These are phyloP conservation scores for Cucumis melo DNA, from an alignment of 306 rosid species.

Conservation along the genomic window DNA sequence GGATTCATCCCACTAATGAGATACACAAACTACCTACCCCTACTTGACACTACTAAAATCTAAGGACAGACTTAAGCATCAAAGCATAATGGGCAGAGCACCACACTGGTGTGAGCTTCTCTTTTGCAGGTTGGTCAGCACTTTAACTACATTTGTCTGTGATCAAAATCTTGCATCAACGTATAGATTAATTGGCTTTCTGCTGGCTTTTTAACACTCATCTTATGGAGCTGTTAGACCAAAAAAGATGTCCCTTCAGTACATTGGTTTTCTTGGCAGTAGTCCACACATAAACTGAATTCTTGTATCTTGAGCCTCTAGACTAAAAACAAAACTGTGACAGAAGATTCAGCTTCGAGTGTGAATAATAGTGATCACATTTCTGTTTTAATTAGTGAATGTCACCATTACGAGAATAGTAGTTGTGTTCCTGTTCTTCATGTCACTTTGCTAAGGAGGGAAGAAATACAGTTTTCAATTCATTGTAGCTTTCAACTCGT, in stretches of 20 bases:
- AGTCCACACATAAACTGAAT: background rate
- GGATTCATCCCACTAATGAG: too few relatives aligned
- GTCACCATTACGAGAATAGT: background rate
- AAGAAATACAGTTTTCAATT: background rate
- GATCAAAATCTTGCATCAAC: background rate
- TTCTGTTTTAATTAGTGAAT: background rate
- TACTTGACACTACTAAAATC: background rate
- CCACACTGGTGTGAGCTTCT: background rate
- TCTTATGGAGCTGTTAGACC: background rate
- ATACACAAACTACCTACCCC: too few relatives aligned
- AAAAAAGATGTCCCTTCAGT: background rate
- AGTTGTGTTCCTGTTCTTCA: background rate
- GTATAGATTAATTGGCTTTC: background rate
- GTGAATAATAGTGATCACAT: background rate
- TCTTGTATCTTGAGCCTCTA: background rate
- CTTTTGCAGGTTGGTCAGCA: background rate
- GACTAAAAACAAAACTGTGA: background rate
- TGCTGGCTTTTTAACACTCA: background rate
- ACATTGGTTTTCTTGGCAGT: background rate
- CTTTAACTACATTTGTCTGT: background rate
- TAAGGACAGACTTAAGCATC: background rate
- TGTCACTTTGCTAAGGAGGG: background rate
- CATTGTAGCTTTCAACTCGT: background rate
- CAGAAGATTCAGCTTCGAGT: background rate
- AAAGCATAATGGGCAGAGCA: background rate